phyloP scores from a whole-genome alignment of 1,284 basidiomycete species.

The Thecaphora thlaspeos region DNA sequence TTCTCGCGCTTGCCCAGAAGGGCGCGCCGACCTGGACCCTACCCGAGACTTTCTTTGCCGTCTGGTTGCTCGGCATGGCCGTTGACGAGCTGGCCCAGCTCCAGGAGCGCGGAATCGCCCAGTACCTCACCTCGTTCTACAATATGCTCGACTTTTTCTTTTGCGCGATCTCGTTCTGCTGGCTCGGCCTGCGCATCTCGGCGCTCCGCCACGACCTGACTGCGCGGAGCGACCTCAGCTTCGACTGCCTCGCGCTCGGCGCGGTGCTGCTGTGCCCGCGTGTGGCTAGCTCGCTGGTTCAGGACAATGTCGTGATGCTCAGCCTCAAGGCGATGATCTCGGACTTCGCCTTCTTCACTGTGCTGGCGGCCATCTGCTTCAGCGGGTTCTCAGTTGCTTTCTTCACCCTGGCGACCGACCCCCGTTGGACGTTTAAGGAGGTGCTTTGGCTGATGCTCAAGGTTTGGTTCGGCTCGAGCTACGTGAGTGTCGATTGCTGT shows the following conservation, averaged over 20 bases:
- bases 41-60: conserved; percentile 39
- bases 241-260: conserved; percentile 55
- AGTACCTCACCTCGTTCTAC: conserved; percentile 61
- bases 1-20: conserved; percentile 53
- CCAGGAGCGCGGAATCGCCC: conserved; percentile 87
- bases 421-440: conserved; percentile 60
- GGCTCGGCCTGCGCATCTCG: conserved; percentile 54
- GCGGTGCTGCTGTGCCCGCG: conserved; percentile 57
- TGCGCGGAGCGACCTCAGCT: conserved; percentile 47
- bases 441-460: conserved; percentile 89
- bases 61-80: conserved; percentile 66
- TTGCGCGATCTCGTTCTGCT: conserved; percentile 55
- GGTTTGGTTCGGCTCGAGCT: conserved; percentile 63
- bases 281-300: conserved; percentile 57
- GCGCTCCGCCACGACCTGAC: conserved; percentile 43
- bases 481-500: no score
- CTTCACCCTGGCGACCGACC: conserved; percentile 67
- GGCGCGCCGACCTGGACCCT: conserved; percentile 35
- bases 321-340: conserved; percentile 71
- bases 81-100: conserved; percentile 88
- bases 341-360: conserved; percentile 65
- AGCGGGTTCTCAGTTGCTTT: conserved; percentile 85
- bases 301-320: conserved; percentile 59
- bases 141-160: conserved; percentile 44
- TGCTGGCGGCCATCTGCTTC: conserved; percentile 69